Conservation (phyloP, 1,139 yeast species). For the Pichia sp. region DNA sequence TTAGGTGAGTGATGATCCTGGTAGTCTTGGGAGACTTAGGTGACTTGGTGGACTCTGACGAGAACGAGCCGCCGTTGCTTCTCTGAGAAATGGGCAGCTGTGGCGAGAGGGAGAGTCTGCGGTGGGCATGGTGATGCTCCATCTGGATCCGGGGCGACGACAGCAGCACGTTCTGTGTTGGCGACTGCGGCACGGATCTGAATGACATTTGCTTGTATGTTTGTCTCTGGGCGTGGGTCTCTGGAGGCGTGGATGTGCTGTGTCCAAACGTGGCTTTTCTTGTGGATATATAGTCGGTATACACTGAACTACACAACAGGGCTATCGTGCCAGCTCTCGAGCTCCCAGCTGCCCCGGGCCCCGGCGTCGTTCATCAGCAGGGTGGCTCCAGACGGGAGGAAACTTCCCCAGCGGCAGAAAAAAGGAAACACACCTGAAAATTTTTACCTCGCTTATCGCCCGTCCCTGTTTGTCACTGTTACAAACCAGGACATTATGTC, state of each 20-base stretch:
- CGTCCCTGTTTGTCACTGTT: background rate
- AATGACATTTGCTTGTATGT: background rate
- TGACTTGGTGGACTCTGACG: conserved; percentile 7
- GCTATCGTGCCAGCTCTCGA: no score
- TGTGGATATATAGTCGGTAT: background rate
- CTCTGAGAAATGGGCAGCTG: background rate
- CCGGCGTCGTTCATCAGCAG: no score
- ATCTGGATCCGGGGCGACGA: conserved; percentile 1
- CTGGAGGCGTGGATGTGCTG: no score
- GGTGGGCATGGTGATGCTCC: background rate
- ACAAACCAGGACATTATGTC: no score
- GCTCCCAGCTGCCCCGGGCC: no score
- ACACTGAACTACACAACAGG: no score
- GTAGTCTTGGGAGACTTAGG: conserved; percentile 1
- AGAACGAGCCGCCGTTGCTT: conserved; percentile 2
- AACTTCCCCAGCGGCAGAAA: background rate
- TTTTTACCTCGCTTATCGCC: background rate
- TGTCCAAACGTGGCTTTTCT: no score
- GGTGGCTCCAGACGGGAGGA: no score
- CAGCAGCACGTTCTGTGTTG: background rate
- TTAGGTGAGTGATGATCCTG: conserved; percentile 3
- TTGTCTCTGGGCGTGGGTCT: no score
- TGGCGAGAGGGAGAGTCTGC: conserved; percentile 6
- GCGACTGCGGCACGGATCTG: conserved; percentile 5
- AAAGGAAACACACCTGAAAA: background rate